These are phyloP conservation scores for Xylaria sp. DNA, from an alignment of 2,329 filamentous ascomycete species.

Conservation along the genomic window DNA sequence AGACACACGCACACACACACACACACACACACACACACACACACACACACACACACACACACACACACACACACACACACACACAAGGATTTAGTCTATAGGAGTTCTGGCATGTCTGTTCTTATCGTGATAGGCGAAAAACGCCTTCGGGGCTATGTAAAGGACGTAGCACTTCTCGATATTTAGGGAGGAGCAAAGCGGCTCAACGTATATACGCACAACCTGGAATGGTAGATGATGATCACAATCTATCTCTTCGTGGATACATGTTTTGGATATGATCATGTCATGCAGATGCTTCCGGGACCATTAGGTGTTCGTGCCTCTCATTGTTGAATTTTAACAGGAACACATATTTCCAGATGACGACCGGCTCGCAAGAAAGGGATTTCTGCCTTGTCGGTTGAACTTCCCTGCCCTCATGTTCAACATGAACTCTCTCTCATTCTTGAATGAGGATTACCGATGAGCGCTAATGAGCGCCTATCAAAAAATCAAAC, in stretches of 20 bases:
- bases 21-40: neutral
- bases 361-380: too few relatives aligned
- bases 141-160: neutral
- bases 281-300: neutral
- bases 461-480: neutral
- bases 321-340: too few relatives aligned
- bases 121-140: constrained; percentile 9
- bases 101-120: constrained; percentile 28
- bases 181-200: neutral
- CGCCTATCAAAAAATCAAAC: neutral
- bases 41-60: neutral
- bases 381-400: too few relatives aligned
- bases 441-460: neutral
- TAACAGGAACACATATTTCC: too few relatives aligned
- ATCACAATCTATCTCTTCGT: constrained; percentile 14
- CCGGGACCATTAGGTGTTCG: neutral
- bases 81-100: constrained; percentile 1
- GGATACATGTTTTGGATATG: neutral
- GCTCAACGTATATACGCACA: constrained; percentile 18
- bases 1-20: neutral
- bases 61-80: neutral
- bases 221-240: constrained; percentile 18
- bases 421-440: too few relatives aligned
- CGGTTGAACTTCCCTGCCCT: too few relatives aligned
- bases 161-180: constrained; percentile 4